A percentile compares a stretch with the other conserved stretches of the same genome.
phyloP scores from a whole-genome alignment of 768 basidiomycete genomes.

The Mycena olivaceomarginata region DNA sequence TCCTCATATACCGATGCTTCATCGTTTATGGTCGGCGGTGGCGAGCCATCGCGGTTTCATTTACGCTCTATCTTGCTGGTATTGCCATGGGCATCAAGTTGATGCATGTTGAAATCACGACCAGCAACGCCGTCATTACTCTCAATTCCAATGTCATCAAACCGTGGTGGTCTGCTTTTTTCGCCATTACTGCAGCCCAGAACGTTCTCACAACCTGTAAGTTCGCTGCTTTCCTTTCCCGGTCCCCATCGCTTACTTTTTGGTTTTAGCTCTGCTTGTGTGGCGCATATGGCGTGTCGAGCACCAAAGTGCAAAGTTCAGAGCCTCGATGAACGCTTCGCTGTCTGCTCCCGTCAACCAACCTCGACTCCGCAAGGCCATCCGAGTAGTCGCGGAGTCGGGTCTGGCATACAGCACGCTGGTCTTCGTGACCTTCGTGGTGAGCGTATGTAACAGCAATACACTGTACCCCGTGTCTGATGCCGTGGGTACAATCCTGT shows the following conservation, averaged over 20 bases:
- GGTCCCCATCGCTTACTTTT: background rate
- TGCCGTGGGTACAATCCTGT: background rate
- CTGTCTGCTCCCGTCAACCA: background rate
- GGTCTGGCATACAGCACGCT: conserved; percentile 9
- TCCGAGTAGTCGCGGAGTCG: background rate
- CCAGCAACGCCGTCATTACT: conserved; percentile 4
- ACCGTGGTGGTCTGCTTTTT: conserved; percentile 2
- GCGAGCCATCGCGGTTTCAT: background rate
- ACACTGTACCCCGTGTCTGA: background rate
- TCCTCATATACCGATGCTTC: conserved; percentile 7
- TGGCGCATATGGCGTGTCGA: conserved; percentile 13
- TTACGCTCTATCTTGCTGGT: conserved; percentile 1
- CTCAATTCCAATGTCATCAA: background rate
- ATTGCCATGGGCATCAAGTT: conserved; percentile 1
- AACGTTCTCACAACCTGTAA: conserved; percentile 2
- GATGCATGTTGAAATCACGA: background rate
- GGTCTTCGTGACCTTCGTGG: background rate
- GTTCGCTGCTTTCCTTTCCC: background rate
- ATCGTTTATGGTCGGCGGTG: background rate
- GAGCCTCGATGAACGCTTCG: background rate
- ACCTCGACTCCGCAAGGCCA: conserved; percentile 1
- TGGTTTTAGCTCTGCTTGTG: background rate
- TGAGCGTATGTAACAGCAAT: background rate
- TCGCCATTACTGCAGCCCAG: conserved; percentile 10
- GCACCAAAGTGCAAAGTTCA: background rate